Percentiles rank a stretch among this genome's conserved stretches.
Conservation (phyloP, 768 basidiomycete genomes). For the Lepiota venenata region DNA sequence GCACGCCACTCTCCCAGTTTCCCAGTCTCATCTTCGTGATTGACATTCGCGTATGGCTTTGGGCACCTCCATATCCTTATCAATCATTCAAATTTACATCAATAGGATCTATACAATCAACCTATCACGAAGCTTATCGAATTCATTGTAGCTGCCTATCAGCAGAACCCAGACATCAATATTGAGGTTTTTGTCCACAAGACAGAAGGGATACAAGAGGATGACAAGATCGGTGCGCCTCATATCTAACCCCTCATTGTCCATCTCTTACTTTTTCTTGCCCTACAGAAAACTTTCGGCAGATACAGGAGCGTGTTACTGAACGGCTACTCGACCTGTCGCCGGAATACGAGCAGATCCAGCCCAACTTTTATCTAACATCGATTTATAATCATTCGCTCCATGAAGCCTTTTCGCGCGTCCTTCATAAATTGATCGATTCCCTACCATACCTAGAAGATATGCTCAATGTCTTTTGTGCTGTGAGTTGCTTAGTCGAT, state of each 20-base stretch:
- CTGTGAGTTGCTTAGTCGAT: slow-evolving; percentile 38
- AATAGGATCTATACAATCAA: slow-evolving; percentile 79
- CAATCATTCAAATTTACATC: neutral
- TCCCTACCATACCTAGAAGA: slow-evolving; percentile 85
- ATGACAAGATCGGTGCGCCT: slow-evolving; percentile 79
- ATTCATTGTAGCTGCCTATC: slow-evolving; percentile 74
- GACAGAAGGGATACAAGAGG: slow-evolving; percentile 86
- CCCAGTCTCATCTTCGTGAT: slow-evolving; percentile 90
- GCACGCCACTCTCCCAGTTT: slow-evolving; percentile 72
- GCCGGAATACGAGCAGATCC: slow-evolving; percentile 73
- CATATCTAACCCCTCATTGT: neutral
- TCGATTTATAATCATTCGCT: slow-evolving; percentile 92
- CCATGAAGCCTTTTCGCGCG: slow-evolving; percentile 88
- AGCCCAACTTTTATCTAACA: slow-evolving; percentile 86
- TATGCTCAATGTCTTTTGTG: slow-evolving; percentile 81
- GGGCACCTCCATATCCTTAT: neutral
- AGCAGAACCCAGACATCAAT: slow-evolving; percentile 70
- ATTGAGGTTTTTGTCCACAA: slow-evolving; percentile 96
- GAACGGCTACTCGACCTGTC: slow-evolving; percentile 79
- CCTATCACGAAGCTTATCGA: slow-evolving; percentile 81
- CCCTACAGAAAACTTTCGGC: slow-evolving; percentile 83
- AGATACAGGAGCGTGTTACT: slow-evolving; percentile 82
- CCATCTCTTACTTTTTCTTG: neutral
- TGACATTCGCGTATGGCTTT: slow-evolving; percentile 70
- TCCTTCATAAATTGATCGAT: slow-evolving; percentile 83